These are phyloP conservation scores for Colletotrichum zoysiae DNA, from an alignment of 2,329 filamentous ascomycete species.

Conservation along the genomic window DNA sequence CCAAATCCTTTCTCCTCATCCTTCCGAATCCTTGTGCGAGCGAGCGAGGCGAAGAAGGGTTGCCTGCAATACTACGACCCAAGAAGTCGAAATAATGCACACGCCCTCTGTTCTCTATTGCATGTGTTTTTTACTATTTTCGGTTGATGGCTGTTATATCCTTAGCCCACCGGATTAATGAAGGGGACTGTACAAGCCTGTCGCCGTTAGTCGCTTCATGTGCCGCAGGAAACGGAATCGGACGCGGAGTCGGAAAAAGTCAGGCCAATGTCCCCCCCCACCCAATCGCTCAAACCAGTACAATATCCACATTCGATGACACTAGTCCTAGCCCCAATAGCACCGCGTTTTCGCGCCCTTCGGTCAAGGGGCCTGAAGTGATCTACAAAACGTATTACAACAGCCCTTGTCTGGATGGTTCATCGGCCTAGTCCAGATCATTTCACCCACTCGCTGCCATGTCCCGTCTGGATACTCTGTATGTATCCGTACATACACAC, in stretches of 20 bases:
- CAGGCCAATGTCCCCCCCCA: background rate
- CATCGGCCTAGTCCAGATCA: background rate
- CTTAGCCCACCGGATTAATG: background rate
- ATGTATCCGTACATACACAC: background rate
- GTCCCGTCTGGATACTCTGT: too few relatives aligned
- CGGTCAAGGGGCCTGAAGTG: background rate
- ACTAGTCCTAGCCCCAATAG: background rate
- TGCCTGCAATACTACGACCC: background rate
- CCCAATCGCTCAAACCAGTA: background rate
- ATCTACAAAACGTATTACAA: background rate
- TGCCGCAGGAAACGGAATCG: constrained; percentile 2
- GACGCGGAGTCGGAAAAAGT: constrained; percentile 2
- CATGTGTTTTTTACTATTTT: background rate
- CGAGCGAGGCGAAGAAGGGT: background rate
- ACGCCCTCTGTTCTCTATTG: background rate
- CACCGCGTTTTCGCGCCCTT: background rate
- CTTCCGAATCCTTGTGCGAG: background rate
- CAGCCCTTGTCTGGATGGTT: background rate
- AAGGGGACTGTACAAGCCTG: background rate
- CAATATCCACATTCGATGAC: background rate
- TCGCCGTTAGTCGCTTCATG: background rate
- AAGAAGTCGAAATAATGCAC: background rate
- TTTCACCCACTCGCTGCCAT: background rate
- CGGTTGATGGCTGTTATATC: background rate
- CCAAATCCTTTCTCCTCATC: background rate